Base-by-base conservation (phyloP, 805 yeast species). In the Candida glaebosa region DNA sequence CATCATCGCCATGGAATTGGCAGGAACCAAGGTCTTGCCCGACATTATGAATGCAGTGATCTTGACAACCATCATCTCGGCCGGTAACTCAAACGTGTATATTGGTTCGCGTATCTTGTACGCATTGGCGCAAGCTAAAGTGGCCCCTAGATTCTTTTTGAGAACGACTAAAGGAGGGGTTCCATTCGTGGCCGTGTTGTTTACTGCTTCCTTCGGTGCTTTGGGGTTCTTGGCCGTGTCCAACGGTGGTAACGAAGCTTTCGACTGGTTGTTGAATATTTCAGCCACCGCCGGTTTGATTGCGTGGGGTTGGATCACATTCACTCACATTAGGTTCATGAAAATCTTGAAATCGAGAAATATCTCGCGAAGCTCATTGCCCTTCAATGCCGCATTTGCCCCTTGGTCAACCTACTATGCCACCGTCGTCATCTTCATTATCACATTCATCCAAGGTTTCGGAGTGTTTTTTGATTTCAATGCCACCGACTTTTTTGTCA, bases 221-320 rank as follows among this genome's bases (percentile, higher is more conserved):
- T 62, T 84, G 43, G 87, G 81, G 2, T 82, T 75, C 66, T 62
- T 84, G 64, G 77, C 78, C 15, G 64, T 65, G 34, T 72, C 82
- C 4, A 58, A 65, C 16, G 67, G 74, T 42, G 84, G 84, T 43
- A 54, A 58, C 31, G 69, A 73, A 3, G 89, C 81, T 26, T 84
- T 84, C 66, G 65, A 75, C 54, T 84, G 90, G 90, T 69, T 84
- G 44, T 64, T 83, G 50, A 83, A 83, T 60, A 82, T 84, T 51
- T 77, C 87, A 10, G 85, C 87, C 19, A 82, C 83, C 37, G 81
- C 89, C 7, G 90, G 90, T 45, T 71, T 84, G 49, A 80, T 83
- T 51, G 74, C 86, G 14, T 82, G 90, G 90, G 73, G 79, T 38
- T 75, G 79, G 57, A 82, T 84, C 46, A 71, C 81, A 20, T 61